Evolutionary conservation across 768 basidiomycete genomes (phyloP), one percentile per base, ranked within the genome.

Genomic region (Hericium coralloides): DNA sequence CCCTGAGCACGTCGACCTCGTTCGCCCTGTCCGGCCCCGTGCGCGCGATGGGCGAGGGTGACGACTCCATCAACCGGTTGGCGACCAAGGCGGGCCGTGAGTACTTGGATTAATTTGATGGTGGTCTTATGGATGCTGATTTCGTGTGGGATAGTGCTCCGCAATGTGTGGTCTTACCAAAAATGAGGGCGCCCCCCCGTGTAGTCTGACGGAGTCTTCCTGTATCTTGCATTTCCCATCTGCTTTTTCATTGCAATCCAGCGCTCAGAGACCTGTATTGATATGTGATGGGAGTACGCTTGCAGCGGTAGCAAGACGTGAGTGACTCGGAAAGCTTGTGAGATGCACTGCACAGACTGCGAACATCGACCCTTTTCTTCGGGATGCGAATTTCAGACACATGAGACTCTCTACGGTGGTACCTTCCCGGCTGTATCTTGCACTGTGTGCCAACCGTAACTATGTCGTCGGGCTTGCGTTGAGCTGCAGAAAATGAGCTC

Each of bases 1-100:
- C 91, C 15, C 72, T 89, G 64, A 69, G 72, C 68, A 89, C 89
- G 50, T 83, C 84, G 59, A 94, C 93, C 58, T 90, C 93, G 57
- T 97, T 98, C 69, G 97, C 95, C 47, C 85, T 99, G 56, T 93
- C 85, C 71, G 97, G 97, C 51, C 85, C 87, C 68, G 92, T 99
- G 65, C 83, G 97, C 66, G 89, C 92, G 62, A 87, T 89, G 72
- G 95, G 93, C 66, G 95, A 99, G 82, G 82, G 89, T 61, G 97
- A 99, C 67, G 97, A 98, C 72, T 91, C 92, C 49, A 71, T 98
- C 69, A 99, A 99, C 84, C 82, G 94, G 70, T 78, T 98, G 72
- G 94, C 95, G 59, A 97, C 95, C 61, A 86, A 86, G 75, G 92
- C 89, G 62, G 97, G 97, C 63, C 74, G 97, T 99, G 74, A 80